Evolutionary conservation across 768 basidiomycete genomes (phyloP), one percentile per base, ranked within the genome.

Genomic region (Clathrus columnatus): DNA sequence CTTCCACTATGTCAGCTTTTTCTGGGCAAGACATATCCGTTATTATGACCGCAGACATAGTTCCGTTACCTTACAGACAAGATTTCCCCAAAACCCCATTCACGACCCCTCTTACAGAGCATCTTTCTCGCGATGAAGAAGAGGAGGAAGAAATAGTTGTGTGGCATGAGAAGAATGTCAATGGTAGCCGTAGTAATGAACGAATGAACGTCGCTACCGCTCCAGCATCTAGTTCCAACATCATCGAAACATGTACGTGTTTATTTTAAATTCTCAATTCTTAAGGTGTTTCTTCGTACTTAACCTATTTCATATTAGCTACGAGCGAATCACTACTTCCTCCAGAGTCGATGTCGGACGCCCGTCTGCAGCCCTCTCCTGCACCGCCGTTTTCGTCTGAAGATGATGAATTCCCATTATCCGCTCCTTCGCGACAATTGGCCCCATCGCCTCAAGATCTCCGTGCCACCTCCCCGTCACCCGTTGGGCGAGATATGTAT

Each of bases 11-110:
- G 20, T 59, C 62, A 21, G 51, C 29, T 17, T 54, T 50, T 14
- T 48, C 73, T 16, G 50, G 55, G 29, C 58, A 64, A 23, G 42
- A 51, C 42, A 75, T 82, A 10, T 80, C 84, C 3, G 61, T 79
- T 24, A 82, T 76, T 57, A 53, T 75, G 53, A 72, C 69, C 64
- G 54, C 70, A 64, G 56, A 72, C 65, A 30, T 55, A 11, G 61
- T 75, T 69, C 58, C 64, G 24, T 71, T 75, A 5, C 74, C 78
- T 16, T 79, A 80, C 24, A 73, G 78, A 57, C 78, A 77, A 56
- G 86, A 87, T 50, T 82, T 83, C 67, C 79, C 83, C 5, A 79
- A 74, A 26, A 90, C 84, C 65, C 85, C 87, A 14, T 88, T 87
- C 62, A 78, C 77, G 10, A 82, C 81, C 2, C 88, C 86, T 0